These are phyloP conservation scores for Leccinum cinnamomeum DNA, from an alignment of 1,284 basidiomycete species.

Conservation along the genomic window DNA sequence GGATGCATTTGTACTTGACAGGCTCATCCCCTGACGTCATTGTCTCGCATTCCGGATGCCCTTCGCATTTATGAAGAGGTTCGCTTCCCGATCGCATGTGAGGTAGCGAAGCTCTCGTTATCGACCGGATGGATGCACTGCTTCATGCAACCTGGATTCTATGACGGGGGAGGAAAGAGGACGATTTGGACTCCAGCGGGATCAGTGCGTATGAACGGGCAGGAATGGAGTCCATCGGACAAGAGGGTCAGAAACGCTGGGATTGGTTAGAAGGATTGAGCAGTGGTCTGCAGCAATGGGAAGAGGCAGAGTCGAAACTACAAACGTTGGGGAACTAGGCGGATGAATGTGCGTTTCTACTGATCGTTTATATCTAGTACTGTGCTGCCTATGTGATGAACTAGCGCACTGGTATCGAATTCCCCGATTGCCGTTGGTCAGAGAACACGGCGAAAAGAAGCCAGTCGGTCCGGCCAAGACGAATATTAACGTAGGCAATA, in stretches of 20 bases:
- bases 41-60: constrained; percentile 18
- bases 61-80: constrained; percentile 35
- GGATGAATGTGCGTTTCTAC: no score
- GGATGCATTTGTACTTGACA: constrained; percentile 39
- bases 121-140: constrained; percentile 14
- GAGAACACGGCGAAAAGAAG: no score
- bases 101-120: constrained; percentile 10
- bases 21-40: constrained; percentile 29
- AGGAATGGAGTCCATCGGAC: constrained; percentile 12
- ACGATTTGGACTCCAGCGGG: constrained; percentile 12
- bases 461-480: no score
- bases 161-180: constrained; percentile 21
- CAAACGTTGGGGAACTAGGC: no score
- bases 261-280: neutral
- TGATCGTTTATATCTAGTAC: neutral
- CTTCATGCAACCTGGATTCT: constrained; percentile 20
- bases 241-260: no score
- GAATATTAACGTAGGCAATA: no score
- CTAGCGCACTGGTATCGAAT: neutral
- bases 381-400: no score
- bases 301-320: constrained; percentile 9
- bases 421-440: no score
- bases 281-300: constrained; percentile 8
- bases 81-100: constrained; percentile 27
- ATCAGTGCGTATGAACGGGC: constrained; percentile 15